Evolutionary conservation across 331 rosid genomes (phyloP).

Genomic region (Malus hybrid): DNA sequence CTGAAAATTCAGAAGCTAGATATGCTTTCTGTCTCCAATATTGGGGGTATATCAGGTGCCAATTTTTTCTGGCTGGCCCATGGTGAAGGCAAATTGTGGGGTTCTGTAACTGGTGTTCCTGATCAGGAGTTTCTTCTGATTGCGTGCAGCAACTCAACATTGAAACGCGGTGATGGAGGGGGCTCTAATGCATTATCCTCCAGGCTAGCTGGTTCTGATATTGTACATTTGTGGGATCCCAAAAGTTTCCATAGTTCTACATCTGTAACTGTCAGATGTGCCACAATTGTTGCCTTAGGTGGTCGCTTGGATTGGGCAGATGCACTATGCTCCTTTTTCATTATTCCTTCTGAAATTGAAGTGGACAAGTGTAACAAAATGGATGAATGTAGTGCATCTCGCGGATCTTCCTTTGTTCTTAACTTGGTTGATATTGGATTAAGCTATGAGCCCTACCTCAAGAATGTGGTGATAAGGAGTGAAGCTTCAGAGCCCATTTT

Average conservation of each 20-base stretch:
- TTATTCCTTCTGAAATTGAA: conserved; percentile 34
- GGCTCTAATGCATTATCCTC: conserved; percentile 85
- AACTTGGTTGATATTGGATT: conserved; percentile 76
- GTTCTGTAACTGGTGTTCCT: conserved; percentile 49
- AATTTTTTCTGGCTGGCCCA: conserved; percentile 78
- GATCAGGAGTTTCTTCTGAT: conserved; percentile 76
- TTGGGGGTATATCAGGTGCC: conserved; percentile 65
- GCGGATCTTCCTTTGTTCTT: conserved; percentile 52
- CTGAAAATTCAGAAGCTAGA: conserved; percentile 59
- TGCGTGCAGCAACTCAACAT: conserved; percentile 58
- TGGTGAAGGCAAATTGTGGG: conserved; percentile 81
- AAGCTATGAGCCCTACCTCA: conserved; percentile 83
- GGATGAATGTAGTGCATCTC: conserved; percentile 27
- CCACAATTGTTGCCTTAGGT: conserved; percentile 70
- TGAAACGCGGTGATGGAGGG: conserved; percentile 92
- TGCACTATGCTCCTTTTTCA: conserved; percentile 56
- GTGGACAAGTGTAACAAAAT: conserved; percentile 24
- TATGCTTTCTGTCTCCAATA: conserved; percentile 62
- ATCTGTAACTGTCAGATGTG: conserved; percentile 72
- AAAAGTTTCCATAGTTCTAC: conserved; percentile 42
- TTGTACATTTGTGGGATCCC: conserved; percentile 67
- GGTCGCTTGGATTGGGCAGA: conserved; percentile 94
- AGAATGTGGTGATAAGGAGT: conserved; percentile 30
- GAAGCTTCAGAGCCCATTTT: conserved; percentile 31
- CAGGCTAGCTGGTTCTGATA: conserved; percentile 76